These are phyloP conservation scores for Aristolochia contorta DNA, from an alignment of 164 flowering plant species.

Conservation along the genomic window DNA sequence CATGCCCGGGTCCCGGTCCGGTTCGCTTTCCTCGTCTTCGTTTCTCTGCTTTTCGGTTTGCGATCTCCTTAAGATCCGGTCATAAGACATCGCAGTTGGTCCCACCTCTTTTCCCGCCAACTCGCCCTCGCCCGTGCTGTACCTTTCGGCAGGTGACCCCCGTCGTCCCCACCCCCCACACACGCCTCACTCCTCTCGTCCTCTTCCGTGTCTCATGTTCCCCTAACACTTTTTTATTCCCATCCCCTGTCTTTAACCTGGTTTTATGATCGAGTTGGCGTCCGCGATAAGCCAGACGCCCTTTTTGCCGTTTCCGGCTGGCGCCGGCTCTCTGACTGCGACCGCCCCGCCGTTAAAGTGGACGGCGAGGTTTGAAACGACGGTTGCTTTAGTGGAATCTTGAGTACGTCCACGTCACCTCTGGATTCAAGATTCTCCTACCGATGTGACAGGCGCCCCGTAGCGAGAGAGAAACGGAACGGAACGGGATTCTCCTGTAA, in stretches of 20 bases:
- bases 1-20: no score
- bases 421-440: slow-evolving; percentile 9
- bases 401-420: neutral
- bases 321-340: slow-evolving; percentile 3
- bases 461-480: neutral
- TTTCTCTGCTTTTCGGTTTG: no score
- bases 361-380: neutral
- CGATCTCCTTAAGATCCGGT: no score
- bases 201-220: neutral
- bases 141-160: slow-evolving; percentile 22
- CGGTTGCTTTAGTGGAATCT: slow-evolving; percentile 1
- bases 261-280: slow-evolving; percentile 1
- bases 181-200: neutral
- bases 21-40: no score
- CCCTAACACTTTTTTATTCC: neutral
- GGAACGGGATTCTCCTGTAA: neutral
- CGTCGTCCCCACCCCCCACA: slow-evolving; percentile 5
- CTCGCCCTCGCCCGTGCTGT: slow-evolving; percentile 11
- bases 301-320: slow-evolving; percentile 4
- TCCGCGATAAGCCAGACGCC: slow-evolving; percentile 8
- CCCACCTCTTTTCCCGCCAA: neutral
- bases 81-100: no score
- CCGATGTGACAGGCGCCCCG: slow-evolving; percentile 5
- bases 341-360: neutral
- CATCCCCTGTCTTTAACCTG: neutral